Evolutionary conservation across 140 eudicot species (phyloP).

Genomic region (Bidens hawaiensis): DNA sequence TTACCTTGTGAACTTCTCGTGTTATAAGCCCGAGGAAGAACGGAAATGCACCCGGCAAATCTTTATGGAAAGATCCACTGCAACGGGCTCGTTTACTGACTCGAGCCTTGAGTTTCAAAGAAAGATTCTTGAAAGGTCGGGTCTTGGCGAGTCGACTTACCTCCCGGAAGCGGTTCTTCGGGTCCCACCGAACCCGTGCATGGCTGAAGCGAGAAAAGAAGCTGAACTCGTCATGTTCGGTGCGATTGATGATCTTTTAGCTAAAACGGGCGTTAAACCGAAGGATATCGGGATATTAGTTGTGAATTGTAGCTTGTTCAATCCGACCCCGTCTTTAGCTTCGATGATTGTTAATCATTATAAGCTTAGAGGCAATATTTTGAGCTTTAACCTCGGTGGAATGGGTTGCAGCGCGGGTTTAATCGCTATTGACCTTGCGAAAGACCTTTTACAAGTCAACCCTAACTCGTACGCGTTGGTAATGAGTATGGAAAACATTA

Average conservation of each 20-base stretch:
- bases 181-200: conserved; percentile 76
- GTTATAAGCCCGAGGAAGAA: conserved; percentile 71
- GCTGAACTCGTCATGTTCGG: conserved; percentile 86
- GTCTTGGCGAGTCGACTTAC: conserved; percentile 77
- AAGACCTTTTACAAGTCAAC: conserved; percentile 75
- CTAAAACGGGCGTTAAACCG: conserved; percentile 59
- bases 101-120: conserved; percentile 58
- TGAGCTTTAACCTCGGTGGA: conserved; percentile 77
- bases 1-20: conserved; percentile 73
- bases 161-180: conserved; percentile 73
- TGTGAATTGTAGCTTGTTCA: conserved; percentile 76
- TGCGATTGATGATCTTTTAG: conserved; percentile 73
- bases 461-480: conserved; percentile 75
- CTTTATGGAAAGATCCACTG: conserved; percentile 59
- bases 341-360: conserved; percentile 83
- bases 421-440: conserved; percentile 78
- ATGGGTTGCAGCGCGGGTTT: conserved; percentile 95
- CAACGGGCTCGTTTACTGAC: conserved; percentile 55
- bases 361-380: conserved; percentile 75
- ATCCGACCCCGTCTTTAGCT: conserved; percentile 78
- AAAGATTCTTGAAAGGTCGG: conserved; percentile 83
- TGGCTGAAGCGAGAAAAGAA: conserved; percentile 86
- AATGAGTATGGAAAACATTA: conserved; percentile 79
- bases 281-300: conserved; percentile 77
- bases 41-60: conserved; percentile 75